These are phyloP conservation scores for Glarea lozoyensis DNA, from an alignment of 495 filamentous ascomycete species.

Conservation along the genomic window DNA sequence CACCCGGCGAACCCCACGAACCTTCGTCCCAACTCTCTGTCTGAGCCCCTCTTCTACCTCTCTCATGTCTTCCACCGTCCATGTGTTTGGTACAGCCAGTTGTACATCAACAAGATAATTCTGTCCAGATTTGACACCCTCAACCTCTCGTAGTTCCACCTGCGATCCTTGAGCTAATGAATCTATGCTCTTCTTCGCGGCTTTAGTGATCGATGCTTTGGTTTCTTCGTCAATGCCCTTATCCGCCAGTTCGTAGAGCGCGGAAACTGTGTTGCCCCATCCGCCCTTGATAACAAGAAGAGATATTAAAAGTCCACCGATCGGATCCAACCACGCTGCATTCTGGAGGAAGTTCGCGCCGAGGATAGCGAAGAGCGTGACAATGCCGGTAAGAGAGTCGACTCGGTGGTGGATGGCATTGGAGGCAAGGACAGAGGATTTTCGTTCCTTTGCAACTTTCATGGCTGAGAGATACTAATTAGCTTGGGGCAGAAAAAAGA, in stretches of 20 bases:
- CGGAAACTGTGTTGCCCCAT: conserved; percentile 70
- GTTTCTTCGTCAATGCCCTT: conserved; percentile 80
- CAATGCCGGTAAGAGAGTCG: conserved; percentile 88
- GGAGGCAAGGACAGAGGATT: conserved; percentile 91
- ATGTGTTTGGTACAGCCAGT: conserved; percentile 62
- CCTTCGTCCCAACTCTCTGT: conserved; percentile 56
- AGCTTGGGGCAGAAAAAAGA: not conserved
- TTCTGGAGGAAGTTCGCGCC: conserved; percentile 80
- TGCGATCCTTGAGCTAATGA: conserved; percentile 33
- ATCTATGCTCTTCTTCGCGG: conserved; percentile 50
- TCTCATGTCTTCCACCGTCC: conserved; percentile 60
- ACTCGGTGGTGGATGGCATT: conserved; percentile 96
- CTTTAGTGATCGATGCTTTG: conserved; percentile 54
- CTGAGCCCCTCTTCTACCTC: conserved; percentile 65
- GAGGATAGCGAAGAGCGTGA: conserved; percentile 78
- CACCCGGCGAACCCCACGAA: conserved; percentile 73
- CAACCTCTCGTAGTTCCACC: conserved; percentile 59
- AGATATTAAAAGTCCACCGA: conserved; percentile 85
- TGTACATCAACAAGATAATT: conserved; percentile 89
- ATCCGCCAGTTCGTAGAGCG: conserved; percentile 82
- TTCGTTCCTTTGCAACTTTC: conserved; percentile 90
- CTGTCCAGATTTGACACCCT: conserved; percentile 88
- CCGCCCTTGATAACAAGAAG: conserved; percentile 88
- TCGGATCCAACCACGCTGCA: conserved; percentile 88
- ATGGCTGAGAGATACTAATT: conserved; percentile 52